Base-by-base conservation (phyloP, 768 basidiomycete species). In the Lanmaoa pseudosensibilis region DNA sequence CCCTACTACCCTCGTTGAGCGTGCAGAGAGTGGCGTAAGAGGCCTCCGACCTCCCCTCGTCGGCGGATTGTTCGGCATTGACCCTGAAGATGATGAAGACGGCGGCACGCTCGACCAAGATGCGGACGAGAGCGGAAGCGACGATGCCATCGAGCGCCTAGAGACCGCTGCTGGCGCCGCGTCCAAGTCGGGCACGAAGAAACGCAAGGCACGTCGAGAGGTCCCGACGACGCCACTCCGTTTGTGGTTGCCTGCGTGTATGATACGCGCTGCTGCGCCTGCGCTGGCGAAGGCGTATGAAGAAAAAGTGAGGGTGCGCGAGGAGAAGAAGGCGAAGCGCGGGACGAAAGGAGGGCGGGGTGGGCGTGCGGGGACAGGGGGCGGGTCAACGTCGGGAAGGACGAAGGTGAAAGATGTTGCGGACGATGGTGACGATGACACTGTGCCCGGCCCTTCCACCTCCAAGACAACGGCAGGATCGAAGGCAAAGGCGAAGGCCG, bases 211-310 rank as follows among this genome's bases (percentile, higher is more conserved):
- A 6, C 66, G 58, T 54, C 70, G 66, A 19, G 70, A 69, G 59
- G 38, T 60, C 5, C 86, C 86, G 0, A 72, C 75, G n/a, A 78
- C 75, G 46, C 80, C 81, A 52, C 68, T 86, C 47, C 79, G 87
- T 15, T 68, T 93, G 12, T 96, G 93, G 93, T 80, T 94, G 72
- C 90, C 93, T 0, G 91, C 88, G 23, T 85, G 80, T 51, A 87
- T 96, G 78, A 81, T 94, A 12, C 72, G 76, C 13, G 69, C 84
- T 33, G 90, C 82, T 2, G 87, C 85, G 56, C 88, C 91, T 10
- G 71, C 73, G 4, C 66, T 95, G 23, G 86, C 87, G 5, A 72
- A 80, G 41, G 79, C 79, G 18, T 94, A 79, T 59, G 83, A 90
- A 55, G 79, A 75, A 12, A 90, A 85, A 61, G 68, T 69, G 38